These are phyloP conservation scores for Lathyrus tuberosus DNA, from an alignment of 306 rosid genomes.

Conservation along the genomic window DNA sequence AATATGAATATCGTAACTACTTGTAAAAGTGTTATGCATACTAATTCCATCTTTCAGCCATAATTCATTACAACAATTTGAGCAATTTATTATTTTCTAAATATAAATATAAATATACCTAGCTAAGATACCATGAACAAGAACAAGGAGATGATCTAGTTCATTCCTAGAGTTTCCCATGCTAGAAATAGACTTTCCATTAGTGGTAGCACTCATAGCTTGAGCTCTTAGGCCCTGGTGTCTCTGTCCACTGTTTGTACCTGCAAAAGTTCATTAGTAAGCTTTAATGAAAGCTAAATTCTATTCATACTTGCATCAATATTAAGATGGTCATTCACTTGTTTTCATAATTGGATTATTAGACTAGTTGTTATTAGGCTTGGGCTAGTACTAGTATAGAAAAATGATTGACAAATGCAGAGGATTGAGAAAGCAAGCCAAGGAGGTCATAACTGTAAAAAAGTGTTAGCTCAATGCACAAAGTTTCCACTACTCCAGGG, in stretches of 20 bases:
- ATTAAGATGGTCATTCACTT: constrained; percentile 5
- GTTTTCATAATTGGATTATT: constrained; percentile 7
- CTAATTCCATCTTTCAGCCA: not conserved
- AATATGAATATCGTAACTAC: constrained; percentile 2
- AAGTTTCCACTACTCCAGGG: not conserved
- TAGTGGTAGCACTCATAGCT: constrained; percentile 62
- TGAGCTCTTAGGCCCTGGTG: constrained; percentile 59
- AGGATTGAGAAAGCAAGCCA: not conserved
- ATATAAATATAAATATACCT: constrained; percentile 56
- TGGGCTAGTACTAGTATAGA: constrained; percentile 5
- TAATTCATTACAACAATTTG: not conserved
- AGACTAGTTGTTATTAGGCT: not conserved
- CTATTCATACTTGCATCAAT: constrained; percentile 28
- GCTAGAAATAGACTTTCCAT: constrained; percentile 51
- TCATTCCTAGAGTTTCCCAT: constrained; percentile 45
- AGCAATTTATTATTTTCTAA: constrained; percentile 11
- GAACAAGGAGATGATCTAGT: constrained; percentile 94
- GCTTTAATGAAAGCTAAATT: constrained; percentile 31
- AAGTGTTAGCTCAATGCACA: not conserved
- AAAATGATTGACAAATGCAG: constrained; percentile 2
- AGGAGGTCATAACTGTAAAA: constrained; percentile 18
- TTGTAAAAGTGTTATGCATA: constrained; percentile 6
- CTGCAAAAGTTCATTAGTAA: constrained; percentile 52
- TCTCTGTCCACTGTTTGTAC: constrained; percentile 55
- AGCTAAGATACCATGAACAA: constrained; percentile 95